phyloP scores from a whole-genome alignment of 768 basidiomycete genomes.

The Tulasnella sp. region DNA sequence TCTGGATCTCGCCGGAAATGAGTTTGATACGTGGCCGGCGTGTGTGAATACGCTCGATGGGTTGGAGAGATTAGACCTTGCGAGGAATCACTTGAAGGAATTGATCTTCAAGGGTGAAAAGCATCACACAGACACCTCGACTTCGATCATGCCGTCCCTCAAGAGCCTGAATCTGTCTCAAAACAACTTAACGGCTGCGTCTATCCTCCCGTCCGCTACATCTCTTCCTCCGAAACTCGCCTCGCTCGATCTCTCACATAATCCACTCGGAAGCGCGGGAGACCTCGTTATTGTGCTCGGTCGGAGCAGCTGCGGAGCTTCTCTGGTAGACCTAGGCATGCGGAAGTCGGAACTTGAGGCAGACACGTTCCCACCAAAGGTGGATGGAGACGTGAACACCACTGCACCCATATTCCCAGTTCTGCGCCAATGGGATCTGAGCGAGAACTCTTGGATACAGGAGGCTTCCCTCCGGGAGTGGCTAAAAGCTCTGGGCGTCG shows the following conservation, averaged over 20 bases:
- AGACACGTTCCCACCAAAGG: background rate
- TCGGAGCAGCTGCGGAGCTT: slow-evolving; percentile 37
- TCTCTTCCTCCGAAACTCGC: slow-evolving; percentile 53
- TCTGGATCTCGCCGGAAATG: slow-evolving; percentile 68
- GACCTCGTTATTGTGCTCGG: slow-evolving; percentile 33
- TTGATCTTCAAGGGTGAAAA: too few relatives aligned
- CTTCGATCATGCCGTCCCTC: slow-evolving; percentile 61
- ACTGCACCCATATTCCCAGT: slow-evolving; percentile 9
- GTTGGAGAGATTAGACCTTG: too few relatives aligned
- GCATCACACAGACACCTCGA: slow-evolving; percentile 25
- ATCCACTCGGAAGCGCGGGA: slow-evolving; percentile 45
- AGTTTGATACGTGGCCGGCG: slow-evolving; percentile 47
- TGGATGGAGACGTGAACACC: too few relatives aligned
- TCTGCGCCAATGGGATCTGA: slow-evolving; percentile 29
- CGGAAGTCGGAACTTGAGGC: slow-evolving; percentile 1
- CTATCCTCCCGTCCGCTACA: slow-evolving; percentile 38
- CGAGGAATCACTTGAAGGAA: too few relatives aligned
- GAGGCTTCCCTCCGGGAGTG: slow-evolving; percentile 27
- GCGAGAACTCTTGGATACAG: slow-evolving; percentile 3
- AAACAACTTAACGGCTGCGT: slow-evolving; percentile 32
- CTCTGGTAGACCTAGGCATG: slow-evolving; percentile 43
- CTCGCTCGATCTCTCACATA: slow-evolving; percentile 53
- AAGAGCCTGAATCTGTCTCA: slow-evolving; percentile 59
- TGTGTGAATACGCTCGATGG: too few relatives aligned
- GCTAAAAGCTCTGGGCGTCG: slow-evolving; percentile 42